phyloP scores from a whole-genome alignment of 1,284 basidiomycete species.

The Cryptococcus sp. region DNA sequence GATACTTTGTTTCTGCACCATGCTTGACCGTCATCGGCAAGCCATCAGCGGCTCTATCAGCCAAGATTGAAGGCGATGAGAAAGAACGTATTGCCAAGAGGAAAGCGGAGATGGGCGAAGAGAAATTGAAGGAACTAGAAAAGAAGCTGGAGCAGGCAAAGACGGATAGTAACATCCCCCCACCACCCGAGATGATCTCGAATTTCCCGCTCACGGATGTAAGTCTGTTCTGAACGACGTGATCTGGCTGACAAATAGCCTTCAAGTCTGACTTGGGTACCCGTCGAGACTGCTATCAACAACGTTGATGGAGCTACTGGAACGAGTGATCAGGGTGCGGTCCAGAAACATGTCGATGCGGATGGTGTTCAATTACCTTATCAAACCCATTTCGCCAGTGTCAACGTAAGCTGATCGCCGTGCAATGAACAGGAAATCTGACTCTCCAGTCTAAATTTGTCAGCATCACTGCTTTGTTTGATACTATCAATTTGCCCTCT shows the following conservation, averaged over 20 bases:
- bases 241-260: slow-evolving; percentile 43
- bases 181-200: slow-evolving; percentile 74
- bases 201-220: slow-evolving; percentile 80
- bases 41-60: slow-evolving; percentile 80
- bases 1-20: slow-evolving; percentile 71
- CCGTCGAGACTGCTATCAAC: slow-evolving; percentile 64
- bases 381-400: slow-evolving; percentile 87
- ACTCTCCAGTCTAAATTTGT: slow-evolving; percentile 84
- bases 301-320: slow-evolving; percentile 25
- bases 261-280: slow-evolving; percentile 89
- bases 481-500: slow-evolving; percentile 65
- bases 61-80: slow-evolving; percentile 75
- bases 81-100: slow-evolving; percentile 71
- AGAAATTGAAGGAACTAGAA: slow-evolving; percentile 70
- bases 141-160: slow-evolving; percentile 76
- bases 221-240: slow-evolving; percentile 9
- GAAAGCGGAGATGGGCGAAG: slow-evolving; percentile 66
- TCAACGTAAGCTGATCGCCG: slow-evolving; percentile 58
- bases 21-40: slow-evolving; percentile 75
- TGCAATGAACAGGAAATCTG: background rate
- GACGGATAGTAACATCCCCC: slow-evolving; percentile 75
- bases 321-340: slow-evolving; percentile 25
- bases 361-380: slow-evolving; percentile 73
- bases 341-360: slow-evolving; percentile 64
- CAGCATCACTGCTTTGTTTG: slow-evolving; percentile 71